Evolutionary conservation across 176 grass and related monocot species (phyloP).

Genomic region (Raddia distichophylla): DNA sequence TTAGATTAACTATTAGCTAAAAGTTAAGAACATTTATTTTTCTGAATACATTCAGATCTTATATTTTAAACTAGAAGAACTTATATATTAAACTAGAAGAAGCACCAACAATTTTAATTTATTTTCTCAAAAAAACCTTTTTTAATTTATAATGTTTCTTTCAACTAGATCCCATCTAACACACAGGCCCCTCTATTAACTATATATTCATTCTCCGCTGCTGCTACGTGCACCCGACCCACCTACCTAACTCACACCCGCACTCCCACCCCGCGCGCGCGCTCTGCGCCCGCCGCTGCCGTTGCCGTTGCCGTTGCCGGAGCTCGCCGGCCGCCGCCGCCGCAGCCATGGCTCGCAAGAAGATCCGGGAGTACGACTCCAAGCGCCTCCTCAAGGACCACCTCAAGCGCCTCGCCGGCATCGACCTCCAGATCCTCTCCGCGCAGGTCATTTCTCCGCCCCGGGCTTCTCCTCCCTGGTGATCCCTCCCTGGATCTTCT

Average conservation of each 20-base stretch:
- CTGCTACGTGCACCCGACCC: neutral
- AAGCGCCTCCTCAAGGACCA: constrained; percentile 87
- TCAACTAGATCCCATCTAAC: constrained; percentile 6
- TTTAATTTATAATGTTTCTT: neutral
- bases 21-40: no score
- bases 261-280: neutral
- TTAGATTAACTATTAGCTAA: no score
- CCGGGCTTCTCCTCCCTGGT: neutral
- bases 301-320: constrained; percentile 14
- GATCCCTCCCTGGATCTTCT: neutral
- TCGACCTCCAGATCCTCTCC: constrained; percentile 82
- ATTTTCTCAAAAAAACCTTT: no score
- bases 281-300: constrained; percentile 12
- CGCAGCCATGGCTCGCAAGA: constrained; percentile 76
- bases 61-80: no score
- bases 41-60: no score
- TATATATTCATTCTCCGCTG: neutral
- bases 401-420: constrained; percentile 75
- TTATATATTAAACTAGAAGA: no score
- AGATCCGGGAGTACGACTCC: constrained; percentile 95
- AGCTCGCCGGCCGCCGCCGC: constrained; percentile 4
- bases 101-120: no score
- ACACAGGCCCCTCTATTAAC: neutral
- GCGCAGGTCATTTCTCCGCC: constrained; percentile 55
- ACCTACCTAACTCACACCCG: neutral